Evolutionary conservation across 1,139 yeast species (phyloP).

Genomic region (Saccharomyces pastorianus): DNA sequence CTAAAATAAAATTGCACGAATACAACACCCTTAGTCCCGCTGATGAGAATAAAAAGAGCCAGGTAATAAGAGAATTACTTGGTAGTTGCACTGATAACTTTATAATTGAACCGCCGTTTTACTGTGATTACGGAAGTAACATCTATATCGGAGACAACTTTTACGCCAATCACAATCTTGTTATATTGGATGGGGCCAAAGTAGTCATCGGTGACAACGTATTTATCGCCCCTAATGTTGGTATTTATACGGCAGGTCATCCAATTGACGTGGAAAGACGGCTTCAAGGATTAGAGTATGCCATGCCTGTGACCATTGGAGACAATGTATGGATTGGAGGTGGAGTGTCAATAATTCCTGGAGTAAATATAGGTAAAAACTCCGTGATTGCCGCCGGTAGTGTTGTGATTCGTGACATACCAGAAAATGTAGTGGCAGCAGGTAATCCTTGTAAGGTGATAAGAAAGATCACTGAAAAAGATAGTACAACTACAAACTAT

Average conservation of each 20-base stretch:
- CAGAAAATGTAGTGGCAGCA: slow-evolving; percentile 45
- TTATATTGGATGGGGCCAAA: slow-evolving; percentile 52
- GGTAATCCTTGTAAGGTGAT: slow-evolving; percentile 55
- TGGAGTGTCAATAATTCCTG: slow-evolving; percentile 48
- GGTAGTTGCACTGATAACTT: slow-evolving; percentile 1
- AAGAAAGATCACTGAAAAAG: slow-evolving; percentile 10
- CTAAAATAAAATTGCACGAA: neutral
- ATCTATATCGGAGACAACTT: slow-evolving; percentile 42
- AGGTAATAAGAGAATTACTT: neutral
- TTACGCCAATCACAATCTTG: slow-evolving; percentile 49
- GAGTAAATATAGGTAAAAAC: slow-evolving; percentile 57
- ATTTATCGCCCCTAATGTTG: slow-evolving; percentile 56
- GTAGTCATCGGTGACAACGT: slow-evolving; percentile 55
- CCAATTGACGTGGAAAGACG: slow-evolving; percentile 47
- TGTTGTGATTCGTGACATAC: slow-evolving; percentile 50
- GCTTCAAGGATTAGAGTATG: slow-evolving; percentile 41
- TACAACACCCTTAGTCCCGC: neutral
- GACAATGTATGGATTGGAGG: slow-evolving; percentile 64
- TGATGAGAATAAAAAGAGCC: neutral
- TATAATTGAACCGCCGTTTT: slow-evolving; percentile 42
- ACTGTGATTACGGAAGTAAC: slow-evolving; percentile 54
- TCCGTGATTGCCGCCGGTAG: slow-evolving; percentile 63
- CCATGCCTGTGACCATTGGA: slow-evolving; percentile 50
- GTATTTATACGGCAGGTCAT: slow-evolving; percentile 56
- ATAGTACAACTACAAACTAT: neutral